phyloP scores from a whole-genome alignment of 1,284 basidiomycete species.

The Coniferiporia sulphurascens region DNA sequence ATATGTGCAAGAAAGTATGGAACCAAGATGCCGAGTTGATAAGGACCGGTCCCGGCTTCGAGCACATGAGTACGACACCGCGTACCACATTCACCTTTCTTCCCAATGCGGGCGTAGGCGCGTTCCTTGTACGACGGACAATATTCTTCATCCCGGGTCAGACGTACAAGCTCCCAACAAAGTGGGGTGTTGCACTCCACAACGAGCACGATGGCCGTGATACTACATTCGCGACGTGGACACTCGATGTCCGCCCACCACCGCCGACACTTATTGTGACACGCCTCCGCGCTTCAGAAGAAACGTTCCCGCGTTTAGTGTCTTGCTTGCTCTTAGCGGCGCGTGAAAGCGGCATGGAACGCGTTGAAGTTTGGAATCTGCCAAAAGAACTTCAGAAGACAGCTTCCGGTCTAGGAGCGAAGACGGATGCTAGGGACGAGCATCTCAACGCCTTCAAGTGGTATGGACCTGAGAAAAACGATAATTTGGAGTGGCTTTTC shows the following conservation, averaged over 20 bases:
- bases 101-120: conserved; percentile 14
- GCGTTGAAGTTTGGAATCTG: conserved; percentile 55
- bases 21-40: conserved; percentile 20
- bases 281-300: conserved; percentile 36
- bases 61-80: background rate
- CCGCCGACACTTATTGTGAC: conserved; percentile 44
- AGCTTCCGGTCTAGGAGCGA: conserved; percentile 35
- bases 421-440: conserved; percentile 36
- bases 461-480: conserved; percentile 42
- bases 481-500: conserved; percentile 44
- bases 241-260: conserved; percentile 37
- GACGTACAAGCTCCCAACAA: conserved; percentile 16
- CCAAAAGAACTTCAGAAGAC: conserved; percentile 31
- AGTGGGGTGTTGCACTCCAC: conserved; percentile 4
- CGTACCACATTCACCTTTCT: conserved; percentile 12
- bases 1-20: conserved; percentile 13
- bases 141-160: conserved; percentile 37
- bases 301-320: conserved; percentile 38
- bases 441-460: conserved; percentile 53
- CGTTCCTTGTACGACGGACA: conserved; percentile 19
- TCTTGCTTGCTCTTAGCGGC: conserved; percentile 36
- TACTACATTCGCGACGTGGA: conserved; percentile 47
- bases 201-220: background rate
- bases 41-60: background rate
- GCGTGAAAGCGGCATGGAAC: conserved; percentile 33